These are phyloP conservation scores for Clavulina sp. DNA, from an alignment of 768 basidiomycete species.

Conservation along the genomic window DNA sequence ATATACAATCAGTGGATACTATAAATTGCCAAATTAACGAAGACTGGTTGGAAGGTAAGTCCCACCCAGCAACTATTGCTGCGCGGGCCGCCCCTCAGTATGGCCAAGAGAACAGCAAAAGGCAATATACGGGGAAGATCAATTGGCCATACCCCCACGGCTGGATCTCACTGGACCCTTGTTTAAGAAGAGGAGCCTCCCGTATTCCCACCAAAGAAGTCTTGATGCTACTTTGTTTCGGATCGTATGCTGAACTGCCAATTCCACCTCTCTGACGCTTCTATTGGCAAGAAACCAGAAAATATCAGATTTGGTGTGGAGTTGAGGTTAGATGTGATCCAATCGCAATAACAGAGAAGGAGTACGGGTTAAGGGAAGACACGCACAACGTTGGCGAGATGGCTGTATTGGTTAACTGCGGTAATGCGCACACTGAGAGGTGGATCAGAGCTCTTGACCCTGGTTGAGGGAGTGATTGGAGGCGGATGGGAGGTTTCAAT, in stretches of 20 bases:
- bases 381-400: slow-evolving; percentile 9
- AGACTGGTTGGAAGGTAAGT: too few species aligned
- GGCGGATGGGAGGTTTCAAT: background rate
- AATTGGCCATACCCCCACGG: too few species aligned
- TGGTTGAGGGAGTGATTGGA: background rate
- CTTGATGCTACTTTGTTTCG: slow-evolving; percentile 22
- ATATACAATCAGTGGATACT: too few species aligned
- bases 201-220: too few species aligned
- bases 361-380: background rate
- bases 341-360: background rate
- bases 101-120: too few species aligned
- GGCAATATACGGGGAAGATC: too few species aligned
- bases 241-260: slow-evolving; percentile 21
- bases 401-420: slow-evolving; percentile 4
- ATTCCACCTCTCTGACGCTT: slow-evolving; percentile 22
- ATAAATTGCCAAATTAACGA: too few species aligned
- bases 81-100: too few species aligned
- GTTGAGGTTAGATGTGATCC: background rate
- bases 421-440: slow-evolving; percentile 11
- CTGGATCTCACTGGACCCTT: too few species aligned
- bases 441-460: slow-evolving; percentile 6
- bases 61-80: too few species aligned
- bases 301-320: too few species aligned
- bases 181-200: too few species aligned
- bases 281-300: slow-evolving; percentile 1